These are phyloP conservation scores for Catunica adiposa DNA, from an alignment of 2,329 filamentous ascomycete species.

Conservation along the genomic window DNA sequence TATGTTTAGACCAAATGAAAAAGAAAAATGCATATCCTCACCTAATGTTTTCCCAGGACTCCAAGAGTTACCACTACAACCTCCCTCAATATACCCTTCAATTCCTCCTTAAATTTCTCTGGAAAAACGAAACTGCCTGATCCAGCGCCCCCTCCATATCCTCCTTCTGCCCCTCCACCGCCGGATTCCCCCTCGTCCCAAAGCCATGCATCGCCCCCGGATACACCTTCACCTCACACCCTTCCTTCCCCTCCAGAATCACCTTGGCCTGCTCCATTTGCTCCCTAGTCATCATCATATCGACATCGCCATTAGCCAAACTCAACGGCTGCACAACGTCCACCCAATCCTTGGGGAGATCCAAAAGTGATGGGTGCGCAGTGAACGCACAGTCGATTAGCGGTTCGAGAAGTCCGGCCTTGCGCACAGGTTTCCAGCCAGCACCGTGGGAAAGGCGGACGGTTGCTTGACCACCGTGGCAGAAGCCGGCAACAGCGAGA, in stretches of 20 bases:
- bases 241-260: conserved; percentile 20
- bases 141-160: conserved; percentile 22
- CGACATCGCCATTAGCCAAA: conserved; percentile 28
- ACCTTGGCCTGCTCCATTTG: conserved; percentile 17
- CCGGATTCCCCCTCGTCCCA: conserved; percentile 22
- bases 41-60: not conserved
- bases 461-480: conserved; percentile 43
- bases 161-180: conserved; percentile 21
- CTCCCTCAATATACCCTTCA: not conserved
- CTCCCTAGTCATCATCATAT: conserved; percentile 23
- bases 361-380: conserved; percentile 33
- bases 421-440: conserved; percentile 18
- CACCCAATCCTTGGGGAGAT: conserved; percentile 30
- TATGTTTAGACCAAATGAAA: not conserved
- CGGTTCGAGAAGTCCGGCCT: conserved; percentile 17
- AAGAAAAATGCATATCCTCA: not conserved
- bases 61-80: not conserved
- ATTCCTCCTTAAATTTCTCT: conserved; percentile 5
- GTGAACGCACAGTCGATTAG: conserved; percentile 34
- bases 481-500: conserved; percentile 40
- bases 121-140: conserved; percentile 25
- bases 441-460: conserved; percentile 23
- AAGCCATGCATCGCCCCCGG: conserved; percentile 27
- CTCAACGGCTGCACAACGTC: conserved; percentile 27
- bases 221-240: conserved; percentile 22